Evolutionary conservation across 345 rosid genomes (phyloP).

Genomic region (Citrus glauca): DNA sequence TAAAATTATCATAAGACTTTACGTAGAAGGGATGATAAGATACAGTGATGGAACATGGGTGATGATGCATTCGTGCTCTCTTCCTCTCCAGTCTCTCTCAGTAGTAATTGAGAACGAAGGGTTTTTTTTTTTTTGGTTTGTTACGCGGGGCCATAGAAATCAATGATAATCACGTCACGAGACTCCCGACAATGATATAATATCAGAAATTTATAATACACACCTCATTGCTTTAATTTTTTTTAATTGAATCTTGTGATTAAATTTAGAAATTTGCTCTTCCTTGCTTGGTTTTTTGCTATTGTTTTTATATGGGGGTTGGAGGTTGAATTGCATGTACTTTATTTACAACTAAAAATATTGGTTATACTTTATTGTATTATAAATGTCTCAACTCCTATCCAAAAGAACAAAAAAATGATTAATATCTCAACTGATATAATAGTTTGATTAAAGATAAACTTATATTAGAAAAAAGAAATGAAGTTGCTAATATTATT

Average conservation of each 20-base stretch:
- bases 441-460: background rate
- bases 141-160: constrained; percentile 13
- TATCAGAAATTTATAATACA: background rate
- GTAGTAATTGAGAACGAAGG: background rate
- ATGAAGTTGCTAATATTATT: no score
- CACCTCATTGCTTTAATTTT: background rate
- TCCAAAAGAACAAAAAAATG: no score
- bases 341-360: background rate
- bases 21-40: constrained; percentile 17
- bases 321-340: background rate
- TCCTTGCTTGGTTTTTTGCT: constrained; percentile 4
- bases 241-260: background rate
- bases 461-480: no score
- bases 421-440: background rate
- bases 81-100: no score
- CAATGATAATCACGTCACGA: constrained; percentile 48
- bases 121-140: background rate
- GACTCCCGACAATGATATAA: constrained; percentile 42
- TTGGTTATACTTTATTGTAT: background rate
- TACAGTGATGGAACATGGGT: constrained; percentile 12
- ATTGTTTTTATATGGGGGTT: background rate
- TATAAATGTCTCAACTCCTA: no score
- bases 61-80: background rate
- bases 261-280: background rate
- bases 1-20: background rate